These are phyloP conservation scores for Scheffersomyces spartinae DNA, from an alignment of 805 yeast genomes.

Conservation along the genomic window DNA sequence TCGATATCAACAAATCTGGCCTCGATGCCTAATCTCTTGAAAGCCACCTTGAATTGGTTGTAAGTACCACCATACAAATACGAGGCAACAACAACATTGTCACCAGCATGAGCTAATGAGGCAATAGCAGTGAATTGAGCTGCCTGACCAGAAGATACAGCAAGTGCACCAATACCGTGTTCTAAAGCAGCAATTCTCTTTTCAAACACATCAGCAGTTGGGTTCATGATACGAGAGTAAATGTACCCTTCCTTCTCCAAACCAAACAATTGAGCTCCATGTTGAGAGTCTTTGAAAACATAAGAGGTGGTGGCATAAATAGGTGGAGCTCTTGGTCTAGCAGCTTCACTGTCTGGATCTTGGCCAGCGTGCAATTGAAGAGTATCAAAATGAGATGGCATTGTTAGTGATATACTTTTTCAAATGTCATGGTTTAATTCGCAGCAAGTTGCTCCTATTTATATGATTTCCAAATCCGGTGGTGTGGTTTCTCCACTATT, in stretches of 20 bases:
- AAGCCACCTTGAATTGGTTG: constrained; percentile 88
- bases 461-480: no score
- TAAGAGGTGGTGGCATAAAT: constrained; percentile 87
- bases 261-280: constrained; percentile 87
- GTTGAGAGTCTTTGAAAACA: constrained; percentile 77
- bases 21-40: constrained; percentile 81
- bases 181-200: constrained; percentile 88
- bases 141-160: constrained; percentile 92
- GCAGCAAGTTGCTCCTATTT: no score
- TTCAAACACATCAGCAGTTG: constrained; percentile 87
- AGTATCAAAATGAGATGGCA: constrained; percentile 74
- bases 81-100: constrained; percentile 79
- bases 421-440: no score
- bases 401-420: no score
- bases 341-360: constrained; percentile 46
- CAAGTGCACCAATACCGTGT: constrained; percentile 84
- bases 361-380: constrained; percentile 95
- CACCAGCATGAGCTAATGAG: constrained; percentile 79
- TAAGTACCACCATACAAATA: constrained; percentile 92
- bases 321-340: constrained; percentile 82
- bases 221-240: constrained; percentile 86
- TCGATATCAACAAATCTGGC: constrained; percentile 70
- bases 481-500: no score
- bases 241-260: constrained; percentile 76
- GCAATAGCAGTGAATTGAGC: constrained; percentile 82